Evolutionary conservation across 495 filamentous ascomycete genomes (phyloP).

Genomic region (Neurospora sp.): DNA sequence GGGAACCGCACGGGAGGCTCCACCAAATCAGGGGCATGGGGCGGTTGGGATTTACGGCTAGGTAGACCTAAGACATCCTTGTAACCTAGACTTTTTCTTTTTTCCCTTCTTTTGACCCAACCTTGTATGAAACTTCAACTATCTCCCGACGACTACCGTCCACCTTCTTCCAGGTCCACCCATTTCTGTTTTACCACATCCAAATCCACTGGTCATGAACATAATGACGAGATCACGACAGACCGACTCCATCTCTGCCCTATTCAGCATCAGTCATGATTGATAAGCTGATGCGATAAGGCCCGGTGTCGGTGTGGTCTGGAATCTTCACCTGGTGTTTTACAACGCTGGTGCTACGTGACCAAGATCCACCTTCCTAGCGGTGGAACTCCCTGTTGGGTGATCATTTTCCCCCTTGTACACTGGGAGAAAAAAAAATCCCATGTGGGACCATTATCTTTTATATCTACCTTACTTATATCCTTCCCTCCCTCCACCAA

Average conservation of each 20-base stretch:
- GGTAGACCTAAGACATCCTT: background rate
- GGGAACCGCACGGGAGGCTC: background rate
- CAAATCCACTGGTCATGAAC: background rate
- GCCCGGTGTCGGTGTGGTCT: background rate
- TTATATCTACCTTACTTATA: background rate
- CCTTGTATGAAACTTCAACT: background rate
- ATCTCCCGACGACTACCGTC: background rate
- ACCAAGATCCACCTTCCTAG: background rate
- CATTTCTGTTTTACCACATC: background rate
- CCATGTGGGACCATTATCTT: background rate
- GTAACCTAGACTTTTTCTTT: background rate
- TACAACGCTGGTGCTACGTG: background rate
- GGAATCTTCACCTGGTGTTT: background rate
- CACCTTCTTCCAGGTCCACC: background rate
- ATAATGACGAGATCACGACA: background rate
- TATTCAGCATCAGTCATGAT: background rate
- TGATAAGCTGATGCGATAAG: background rate
- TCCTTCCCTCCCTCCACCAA: background rate
- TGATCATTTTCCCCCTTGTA: background rate
- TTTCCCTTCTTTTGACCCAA: background rate
- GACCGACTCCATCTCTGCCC: background rate
- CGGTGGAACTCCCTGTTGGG: background rate
- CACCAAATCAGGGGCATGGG: background rate
- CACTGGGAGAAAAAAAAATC: background rate
- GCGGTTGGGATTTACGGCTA: background rate